Evolutionary conservation across 2,329 filamentous ascomycete species (phyloP).

Genomic region (Paracoccidioides brasiliensis): DNA sequence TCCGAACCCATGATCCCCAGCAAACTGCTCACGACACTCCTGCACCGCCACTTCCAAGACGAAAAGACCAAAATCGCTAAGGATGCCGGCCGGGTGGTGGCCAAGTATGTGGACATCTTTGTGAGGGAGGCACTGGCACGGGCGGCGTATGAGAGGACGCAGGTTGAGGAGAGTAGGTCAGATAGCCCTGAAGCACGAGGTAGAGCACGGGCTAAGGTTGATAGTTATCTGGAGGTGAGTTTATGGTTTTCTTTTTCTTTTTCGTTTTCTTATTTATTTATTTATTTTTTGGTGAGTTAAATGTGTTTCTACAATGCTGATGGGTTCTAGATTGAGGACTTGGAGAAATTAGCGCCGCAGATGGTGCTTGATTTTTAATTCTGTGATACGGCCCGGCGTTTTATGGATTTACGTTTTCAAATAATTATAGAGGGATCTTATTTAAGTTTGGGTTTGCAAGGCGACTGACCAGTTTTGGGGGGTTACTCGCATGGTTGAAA

Average conservation of each 20-base stretch:
- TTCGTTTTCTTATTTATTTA: not conserved
- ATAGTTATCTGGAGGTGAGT: slow-evolving; percentile 61
- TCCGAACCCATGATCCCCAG: slow-evolving; percentile 47
- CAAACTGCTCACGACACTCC: slow-evolving; percentile 61
- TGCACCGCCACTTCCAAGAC: slow-evolving; percentile 65
- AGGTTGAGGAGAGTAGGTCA: slow-evolving; percentile 23
- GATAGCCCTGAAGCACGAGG: slow-evolving; percentile 19
- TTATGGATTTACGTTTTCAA: no score
- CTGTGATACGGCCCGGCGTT: not conserved
- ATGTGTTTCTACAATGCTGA: not conserved
- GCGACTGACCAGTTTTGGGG: not conserved
- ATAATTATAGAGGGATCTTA: not conserved
- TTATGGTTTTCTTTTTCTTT: slow-evolving; percentile 3
- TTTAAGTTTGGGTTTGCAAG: not conserved
- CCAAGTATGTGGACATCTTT: slow-evolving; percentile 83
- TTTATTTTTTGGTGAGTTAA: not conserved
- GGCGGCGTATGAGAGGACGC: slow-evolving; percentile 54
- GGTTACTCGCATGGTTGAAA: not conserved
- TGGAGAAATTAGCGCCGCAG: slow-evolving; percentile 79
- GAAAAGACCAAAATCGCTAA: slow-evolving; percentile 60
- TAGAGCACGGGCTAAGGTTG: slow-evolving; percentile 16
- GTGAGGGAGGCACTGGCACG: slow-evolving; percentile 77
- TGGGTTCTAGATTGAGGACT: slow-evolving; percentile 56
- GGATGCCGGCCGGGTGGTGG: slow-evolving; percentile 63
- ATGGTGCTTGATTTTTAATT: slow-evolving; percentile 67